A percentile compares a stretch with the other conserved stretches of the same genome.
phyloP scores from a whole-genome alignment of 2,329 filamentous ascomycete genomes.

The Microdochium trichocladiopsis region DNA sequence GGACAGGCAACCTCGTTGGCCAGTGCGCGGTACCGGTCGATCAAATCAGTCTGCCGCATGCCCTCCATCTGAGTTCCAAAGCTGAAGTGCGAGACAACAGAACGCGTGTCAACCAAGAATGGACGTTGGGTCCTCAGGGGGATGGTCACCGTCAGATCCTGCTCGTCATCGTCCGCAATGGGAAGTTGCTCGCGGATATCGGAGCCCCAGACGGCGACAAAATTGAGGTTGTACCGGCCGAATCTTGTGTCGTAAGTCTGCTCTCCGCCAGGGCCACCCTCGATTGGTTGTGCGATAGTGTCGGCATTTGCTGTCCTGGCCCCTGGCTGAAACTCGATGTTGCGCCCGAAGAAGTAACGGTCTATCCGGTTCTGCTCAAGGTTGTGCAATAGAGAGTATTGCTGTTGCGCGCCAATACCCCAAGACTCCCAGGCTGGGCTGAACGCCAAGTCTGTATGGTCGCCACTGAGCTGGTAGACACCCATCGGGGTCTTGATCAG shows the following conservation, averaged over 20 bases:
- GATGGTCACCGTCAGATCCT: constrained; percentile 32
- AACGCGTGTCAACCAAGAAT: constrained; percentile 45
- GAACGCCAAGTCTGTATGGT: constrained; percentile 21
- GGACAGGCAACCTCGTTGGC: constrained; percentile 43
- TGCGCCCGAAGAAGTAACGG: constrained; percentile 37
- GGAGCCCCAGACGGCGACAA: constrained; percentile 44
- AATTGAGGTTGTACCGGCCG: constrained; percentile 43
- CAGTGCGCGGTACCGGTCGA: constrained; percentile 44
- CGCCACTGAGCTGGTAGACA: constrained; percentile 30
- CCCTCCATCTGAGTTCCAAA: constrained; percentile 32
- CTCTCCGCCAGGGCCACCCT: constrained; percentile 13
- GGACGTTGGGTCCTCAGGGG: constrained; percentile 29
- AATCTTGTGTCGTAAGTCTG: constrained; percentile 40
- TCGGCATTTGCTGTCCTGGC: constrained; percentile 9
- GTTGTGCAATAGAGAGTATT: constrained; percentile 41
- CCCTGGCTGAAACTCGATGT: constrained; percentile 18
- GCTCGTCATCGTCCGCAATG: constrained; percentile 35
- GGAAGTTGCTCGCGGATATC: constrained; percentile 42
- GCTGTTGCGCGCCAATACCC: constrained; percentile 41
- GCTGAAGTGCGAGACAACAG: constrained; percentile 46
- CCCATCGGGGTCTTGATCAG: constrained; percentile 39
- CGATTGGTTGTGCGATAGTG: background rate
- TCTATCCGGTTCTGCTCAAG: constrained; percentile 36
- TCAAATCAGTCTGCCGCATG: constrained; percentile 43
- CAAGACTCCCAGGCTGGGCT: constrained; percentile 38